Evolutionary conservation across 2,329 filamentous ascomycete species (phyloP), one percentile per base, ranked within the genome.

Genomic region (Ophiosphaerella korrae): DNA sequence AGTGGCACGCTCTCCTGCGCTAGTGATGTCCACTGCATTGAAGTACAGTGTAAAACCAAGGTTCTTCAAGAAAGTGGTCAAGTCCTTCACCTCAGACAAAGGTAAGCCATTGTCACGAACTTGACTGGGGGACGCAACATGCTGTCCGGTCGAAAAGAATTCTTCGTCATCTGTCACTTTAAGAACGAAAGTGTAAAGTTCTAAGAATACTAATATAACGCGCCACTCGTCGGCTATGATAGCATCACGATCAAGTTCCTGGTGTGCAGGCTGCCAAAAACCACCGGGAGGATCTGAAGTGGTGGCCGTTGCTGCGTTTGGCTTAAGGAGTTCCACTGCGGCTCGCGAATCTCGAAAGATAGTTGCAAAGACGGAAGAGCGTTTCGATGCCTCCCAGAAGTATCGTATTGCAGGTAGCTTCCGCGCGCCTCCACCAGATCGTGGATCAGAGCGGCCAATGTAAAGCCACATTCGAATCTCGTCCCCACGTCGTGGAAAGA

Each of bases 161-260:
- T 99, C 94, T 60, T 97, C 93, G 57, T 99, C 94, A 62, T 99
- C 94, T 70, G 93, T 96, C 31, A 97, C 85, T 62, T 94, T 89
- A 11, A 97, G 78, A 2, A 97, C 85, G 69, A 97, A 97, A 2
- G 89, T 91, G 70, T 97, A 99, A 0, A 99, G 82, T 64, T 99
- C 94, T 5, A 99, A 81, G 67, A 99, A 97, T 0, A 99, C 82
- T 0, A 97, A 79, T 36, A 96, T 84, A 1, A 94, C 87, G 14
- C 88, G 87, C 94, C 94, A 99, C 68, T 97, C 91, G 60, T 87
- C 82, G 23, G 80, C 75, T 74, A 79, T 73, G 68, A 80, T 57
- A 60, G 65, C 46, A 70, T 73, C 66, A 31, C 70, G 66, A 12
- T 70, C 60, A 21, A 65, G 37, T 33, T 69, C 58, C 31, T 71